These are phyloP conservation scores for Backusella australiensis DNA, from an alignment of 192 early-diverging fungal genomes.

Conservation along the genomic window DNA sequence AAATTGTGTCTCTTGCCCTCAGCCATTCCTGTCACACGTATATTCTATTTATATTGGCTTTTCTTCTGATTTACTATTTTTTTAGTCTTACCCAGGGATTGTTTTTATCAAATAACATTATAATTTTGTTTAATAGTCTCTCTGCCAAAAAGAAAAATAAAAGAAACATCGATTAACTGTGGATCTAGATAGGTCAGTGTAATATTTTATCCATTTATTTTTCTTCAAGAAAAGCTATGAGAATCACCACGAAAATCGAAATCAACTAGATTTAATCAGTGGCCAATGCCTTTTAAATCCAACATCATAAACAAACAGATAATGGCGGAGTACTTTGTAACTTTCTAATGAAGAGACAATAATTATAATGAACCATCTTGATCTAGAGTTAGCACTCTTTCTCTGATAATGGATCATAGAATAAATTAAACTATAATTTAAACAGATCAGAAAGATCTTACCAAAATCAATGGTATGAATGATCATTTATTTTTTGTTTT, in stretches of 20 bases:
- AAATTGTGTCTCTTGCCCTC: background rate
- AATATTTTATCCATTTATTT: background rate
- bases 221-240: background rate
- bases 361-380: background rate
- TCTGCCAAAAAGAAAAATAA: background rate
- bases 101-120: background rate
- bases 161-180: background rate
- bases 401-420: background rate
- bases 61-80: background rate
- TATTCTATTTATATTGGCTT: background rate
- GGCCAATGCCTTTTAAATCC: background rate
- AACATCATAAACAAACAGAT: background rate
- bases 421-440: background rate
- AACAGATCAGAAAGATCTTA: background rate
- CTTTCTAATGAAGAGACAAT: background rate
- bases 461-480: background rate
- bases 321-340: background rate
- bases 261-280: background rate
- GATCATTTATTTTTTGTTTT: background rate
- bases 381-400: background rate
- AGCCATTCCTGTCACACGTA: background rate
- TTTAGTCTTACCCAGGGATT: background rate
- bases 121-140: background rate
- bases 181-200: background rate
- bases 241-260: background rate